phyloP scores from a whole-genome alignment of 202 grass and related monocot species.

The Dendrocalamus latiflorus region DNA sequence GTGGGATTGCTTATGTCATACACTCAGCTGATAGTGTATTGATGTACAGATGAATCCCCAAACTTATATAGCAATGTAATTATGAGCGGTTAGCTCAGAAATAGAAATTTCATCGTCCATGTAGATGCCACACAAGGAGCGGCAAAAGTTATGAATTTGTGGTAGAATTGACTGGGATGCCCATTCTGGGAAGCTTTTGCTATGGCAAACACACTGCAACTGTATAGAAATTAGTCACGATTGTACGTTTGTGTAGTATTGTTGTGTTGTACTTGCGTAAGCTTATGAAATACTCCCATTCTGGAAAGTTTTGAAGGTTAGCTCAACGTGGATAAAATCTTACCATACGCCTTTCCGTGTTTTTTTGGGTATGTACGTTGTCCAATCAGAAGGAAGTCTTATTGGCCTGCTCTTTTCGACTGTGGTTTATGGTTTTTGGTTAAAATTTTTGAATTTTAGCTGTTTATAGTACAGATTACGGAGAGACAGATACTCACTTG shows the following conservation, averaged over 20 bases:
- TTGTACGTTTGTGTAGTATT: neutral
- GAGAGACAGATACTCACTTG: too few relatives aligned
- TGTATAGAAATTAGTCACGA: neutral
- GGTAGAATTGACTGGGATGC: neutral
- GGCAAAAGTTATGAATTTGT: neutral
- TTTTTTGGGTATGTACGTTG: neutral
- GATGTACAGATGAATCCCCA: neutral
- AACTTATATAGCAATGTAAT: neutral
- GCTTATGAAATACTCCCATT: neutral
- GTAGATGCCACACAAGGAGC: neutral
- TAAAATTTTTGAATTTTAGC: too few relatives aligned
- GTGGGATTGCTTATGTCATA: conserved; percentile 46
- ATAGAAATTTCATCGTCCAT: neutral
- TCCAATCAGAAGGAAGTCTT: neutral
- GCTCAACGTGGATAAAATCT: neutral
- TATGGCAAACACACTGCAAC: neutral
- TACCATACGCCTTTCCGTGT: neutral
- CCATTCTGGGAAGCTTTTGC: neutral
- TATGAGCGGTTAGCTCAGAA: neutral
- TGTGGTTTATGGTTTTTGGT: too few relatives aligned
- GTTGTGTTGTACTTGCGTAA: neutral
- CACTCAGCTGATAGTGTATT: neutral
- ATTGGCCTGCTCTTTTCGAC: too few relatives aligned
- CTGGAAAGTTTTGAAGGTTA: neutral
- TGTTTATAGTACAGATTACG: too few relatives aligned